Conservation (phyloP, 176 grass and related monocot genomes). For the Carex pumila region DNA sequence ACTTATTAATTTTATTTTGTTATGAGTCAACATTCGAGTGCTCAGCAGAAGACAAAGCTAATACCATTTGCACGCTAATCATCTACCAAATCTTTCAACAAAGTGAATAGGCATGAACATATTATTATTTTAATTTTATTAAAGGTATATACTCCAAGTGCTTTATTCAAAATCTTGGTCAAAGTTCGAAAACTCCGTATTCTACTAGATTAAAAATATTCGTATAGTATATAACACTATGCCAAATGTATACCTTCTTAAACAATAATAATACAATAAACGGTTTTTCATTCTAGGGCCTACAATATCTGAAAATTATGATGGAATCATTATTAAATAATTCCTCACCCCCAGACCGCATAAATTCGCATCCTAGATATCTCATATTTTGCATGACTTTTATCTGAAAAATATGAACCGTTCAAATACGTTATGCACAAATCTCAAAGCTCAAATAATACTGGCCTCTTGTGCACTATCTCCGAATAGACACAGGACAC, state of each 20-base stretch:
- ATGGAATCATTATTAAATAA: background rate
- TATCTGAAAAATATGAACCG: too few relatives aligned
- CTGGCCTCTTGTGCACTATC: too few relatives aligned
- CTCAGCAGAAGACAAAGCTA: background rate
- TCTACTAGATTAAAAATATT: background rate
- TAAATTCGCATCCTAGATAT: too few relatives aligned
- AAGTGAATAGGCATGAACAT: background rate
- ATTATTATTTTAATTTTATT: constrained; percentile 7
- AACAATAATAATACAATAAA: background rate
- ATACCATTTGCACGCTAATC: constrained; percentile 3
- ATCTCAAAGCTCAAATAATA: too few relatives aligned
- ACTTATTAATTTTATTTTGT: background rate
- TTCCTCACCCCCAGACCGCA: background rate
- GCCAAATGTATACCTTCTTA: background rate
- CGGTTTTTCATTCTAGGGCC: background rate
- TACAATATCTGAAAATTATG: background rate
- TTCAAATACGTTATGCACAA: too few relatives aligned
- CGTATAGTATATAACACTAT: background rate
- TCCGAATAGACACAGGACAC: too few relatives aligned
- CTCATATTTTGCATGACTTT: too few relatives aligned
- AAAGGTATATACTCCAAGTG: background rate
- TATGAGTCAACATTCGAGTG: constrained; percentile 4
- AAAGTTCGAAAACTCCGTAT: background rate
- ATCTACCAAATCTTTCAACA: background rate
- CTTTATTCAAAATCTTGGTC: constrained; percentile 8